phyloP scores from a whole-genome alignment of 345 rosid species.

The Limnanthes douglasii region DNA sequence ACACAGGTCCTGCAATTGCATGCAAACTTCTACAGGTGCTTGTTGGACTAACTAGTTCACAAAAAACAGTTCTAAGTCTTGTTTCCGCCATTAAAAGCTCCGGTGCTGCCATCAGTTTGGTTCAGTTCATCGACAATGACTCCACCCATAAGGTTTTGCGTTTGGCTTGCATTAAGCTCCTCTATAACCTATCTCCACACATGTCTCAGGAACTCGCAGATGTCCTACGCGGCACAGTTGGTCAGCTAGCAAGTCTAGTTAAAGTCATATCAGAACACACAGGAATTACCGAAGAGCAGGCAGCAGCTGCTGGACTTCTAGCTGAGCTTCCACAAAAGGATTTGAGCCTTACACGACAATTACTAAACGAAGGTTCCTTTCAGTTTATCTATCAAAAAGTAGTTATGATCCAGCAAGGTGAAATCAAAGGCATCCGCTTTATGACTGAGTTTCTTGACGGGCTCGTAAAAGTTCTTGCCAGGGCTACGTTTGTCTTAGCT shows the following conservation, averaged over 20 bases:
- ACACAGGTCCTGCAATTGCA: constrained; percentile 93
- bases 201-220: constrained; percentile 84
- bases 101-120: constrained; percentile 86
- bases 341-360: constrained; percentile 70
- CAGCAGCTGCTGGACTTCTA: constrained; percentile 78
- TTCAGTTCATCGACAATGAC: constrained; percentile 68
- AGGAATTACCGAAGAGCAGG: constrained; percentile 66
- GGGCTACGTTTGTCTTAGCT: constrained; percentile 61
- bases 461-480: constrained; percentile 58
- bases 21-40: constrained; percentile 92
- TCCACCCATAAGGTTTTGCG: constrained; percentile 61
- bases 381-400: constrained; percentile 39
- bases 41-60: constrained; percentile 75
- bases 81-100: constrained; percentile 84
- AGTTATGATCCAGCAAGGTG: constrained; percentile 51
- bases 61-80: constrained; percentile 45
- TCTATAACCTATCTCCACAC: constrained; percentile 63
- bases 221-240: constrained; percentile 58
- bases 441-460: constrained; percentile 71
- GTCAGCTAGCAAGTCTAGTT: constrained; percentile 72
- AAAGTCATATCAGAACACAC: constrained; percentile 51
- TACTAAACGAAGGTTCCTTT: constrained; percentile 72
- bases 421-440: constrained; percentile 53
- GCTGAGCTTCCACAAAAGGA: constrained; percentile 96
- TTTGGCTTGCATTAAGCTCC: constrained; percentile 69